These are phyloP conservation scores for Medicago arabica DNA, from an alignment of 306 rosid species.

Conservation along the genomic window DNA sequence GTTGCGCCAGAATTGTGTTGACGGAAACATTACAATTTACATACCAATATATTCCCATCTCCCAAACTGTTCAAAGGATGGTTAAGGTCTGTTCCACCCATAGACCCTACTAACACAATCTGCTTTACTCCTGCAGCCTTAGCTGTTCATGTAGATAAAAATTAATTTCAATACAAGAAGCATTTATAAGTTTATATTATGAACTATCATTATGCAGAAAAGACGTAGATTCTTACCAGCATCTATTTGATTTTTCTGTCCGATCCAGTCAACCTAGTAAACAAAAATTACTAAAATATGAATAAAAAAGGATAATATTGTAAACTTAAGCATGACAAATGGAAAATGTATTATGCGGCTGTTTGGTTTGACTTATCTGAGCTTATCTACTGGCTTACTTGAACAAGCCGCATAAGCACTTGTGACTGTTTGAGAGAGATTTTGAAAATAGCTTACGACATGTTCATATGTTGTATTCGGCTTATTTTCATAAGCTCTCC, in stretches of 20 bases:
- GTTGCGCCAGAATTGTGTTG: not conserved
- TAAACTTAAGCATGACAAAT: not conserved
- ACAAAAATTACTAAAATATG: constrained; percentile 35
- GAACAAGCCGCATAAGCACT: not conserved
- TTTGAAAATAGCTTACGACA: not conserved
- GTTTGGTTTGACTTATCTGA: not conserved
- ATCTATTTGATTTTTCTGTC: constrained; percentile 95
- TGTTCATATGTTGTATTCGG: not conserved
- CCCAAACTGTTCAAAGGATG: constrained; percentile 89
- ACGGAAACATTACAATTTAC: constrained; percentile 42
- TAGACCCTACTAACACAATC: constrained; percentile 92
- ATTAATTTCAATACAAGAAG: constrained; percentile 27
- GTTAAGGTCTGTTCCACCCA: constrained; percentile 86
- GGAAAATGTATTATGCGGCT: not conserved
- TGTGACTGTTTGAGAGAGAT: not conserved
- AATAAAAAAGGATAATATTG: constrained; percentile 9
- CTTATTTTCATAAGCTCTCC: not conserved
- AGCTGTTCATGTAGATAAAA: constrained; percentile 58
- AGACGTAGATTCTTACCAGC: constrained; percentile 58
- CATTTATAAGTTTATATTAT: not conserved
- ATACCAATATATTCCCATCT: constrained; percentile 79
- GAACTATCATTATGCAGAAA: constrained; percentile 21
- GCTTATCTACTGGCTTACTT: not conserved
- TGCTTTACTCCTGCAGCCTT: constrained; percentile 94
- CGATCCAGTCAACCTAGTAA: constrained; percentile 92